phyloP scores from a whole-genome alignment of 139 green algal genomes.

The Marvania coccoides region DNA sequence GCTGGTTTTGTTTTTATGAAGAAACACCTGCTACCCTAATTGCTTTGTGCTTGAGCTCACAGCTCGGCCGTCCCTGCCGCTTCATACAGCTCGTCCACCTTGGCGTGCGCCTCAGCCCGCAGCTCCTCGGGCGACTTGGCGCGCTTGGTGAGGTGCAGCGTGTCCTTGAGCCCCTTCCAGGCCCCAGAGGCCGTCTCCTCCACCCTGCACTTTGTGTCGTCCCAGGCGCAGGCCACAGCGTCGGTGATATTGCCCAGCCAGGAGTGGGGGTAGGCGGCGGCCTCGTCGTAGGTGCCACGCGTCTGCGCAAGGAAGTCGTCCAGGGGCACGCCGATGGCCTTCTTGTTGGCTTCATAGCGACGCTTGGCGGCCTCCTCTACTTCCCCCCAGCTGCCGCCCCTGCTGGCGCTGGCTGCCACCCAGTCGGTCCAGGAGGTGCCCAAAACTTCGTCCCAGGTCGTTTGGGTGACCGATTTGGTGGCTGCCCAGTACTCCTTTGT shows the following conservation, averaged over 20 bases:
- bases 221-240: conserved; percentile 12
- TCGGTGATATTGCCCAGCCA: conserved; percentile 13
- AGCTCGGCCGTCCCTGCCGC: conserved; percentile 17
- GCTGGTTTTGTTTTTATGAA: too few relatives aligned
- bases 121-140: conserved; percentile 1
- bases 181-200: not conserved
- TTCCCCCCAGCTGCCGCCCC: not conserved
- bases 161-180: not conserved
- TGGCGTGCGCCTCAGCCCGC: not conserved
- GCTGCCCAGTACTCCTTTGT: conserved; percentile 2
- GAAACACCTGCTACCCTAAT: not conserved
- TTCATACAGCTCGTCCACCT: conserved; percentile 25
- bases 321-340: not conserved
- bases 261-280: not conserved
- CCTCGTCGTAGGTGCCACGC: conserved; percentile 4
- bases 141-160: not conserved
- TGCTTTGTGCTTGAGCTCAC: not conserved
- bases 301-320: conserved; percentile 8
- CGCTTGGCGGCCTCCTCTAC: not conserved
- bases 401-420: not conserved
- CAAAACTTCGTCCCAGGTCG: not conserved
- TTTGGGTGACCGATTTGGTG: not conserved
- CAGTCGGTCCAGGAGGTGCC: not conserved
- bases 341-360: conserved; percentile 9
- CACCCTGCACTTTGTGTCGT: conserved; percentile 10